Evolutionary conservation across 73 alveolate genomes (phyloP), one percentile per base, ranked within the genome.

Genomic region (Tetrahymena borealis): DNA sequence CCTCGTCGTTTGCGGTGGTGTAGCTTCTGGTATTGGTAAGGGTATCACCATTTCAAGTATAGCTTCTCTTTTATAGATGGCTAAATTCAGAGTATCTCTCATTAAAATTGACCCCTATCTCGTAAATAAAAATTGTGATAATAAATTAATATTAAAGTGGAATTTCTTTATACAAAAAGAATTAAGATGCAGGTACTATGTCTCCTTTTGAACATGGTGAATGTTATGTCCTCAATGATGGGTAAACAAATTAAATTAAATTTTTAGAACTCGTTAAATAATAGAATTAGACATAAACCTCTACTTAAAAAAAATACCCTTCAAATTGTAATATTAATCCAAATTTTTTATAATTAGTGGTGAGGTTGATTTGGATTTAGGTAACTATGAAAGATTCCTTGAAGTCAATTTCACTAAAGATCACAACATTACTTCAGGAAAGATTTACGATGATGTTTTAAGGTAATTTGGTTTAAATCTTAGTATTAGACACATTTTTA

Each of bases 171-270:
- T 0, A 3, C 4, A 33, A 1, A 32, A 32, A 94, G 94, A 96
- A 96, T 42, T 93, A 95, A 2, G 98, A 96, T 95, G 98, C 98
- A 20, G 98, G 98, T 39, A 96, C 98, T 37, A 96, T 96, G 98
- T 78, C 94, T 92, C 98, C 98, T 11, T 94, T 79, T 77, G 98
- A 96, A 78, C 98, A 96, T 90, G 98, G 98, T 7, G 98, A 96
- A 79, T 96, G 94, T 32, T 96, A 78, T 90, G 98, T 96, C 33
- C 94, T 96, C 32, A 94, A 94, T 13, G 98, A 96, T 35, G 98
- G 95, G 95, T 92, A 92, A 41, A 28, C 85, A 20, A 24, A 1
- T 60, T n/a, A 7, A 2, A 18, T 60, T 24, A 28, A n/a, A 60
- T 15, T 3, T n/a, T 60, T 60, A 24, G n/a, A 60, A 18, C 85